phyloP scores from a whole-genome alignment of 208 protist genomes.

The Acanthamoeba sp. region DNA sequence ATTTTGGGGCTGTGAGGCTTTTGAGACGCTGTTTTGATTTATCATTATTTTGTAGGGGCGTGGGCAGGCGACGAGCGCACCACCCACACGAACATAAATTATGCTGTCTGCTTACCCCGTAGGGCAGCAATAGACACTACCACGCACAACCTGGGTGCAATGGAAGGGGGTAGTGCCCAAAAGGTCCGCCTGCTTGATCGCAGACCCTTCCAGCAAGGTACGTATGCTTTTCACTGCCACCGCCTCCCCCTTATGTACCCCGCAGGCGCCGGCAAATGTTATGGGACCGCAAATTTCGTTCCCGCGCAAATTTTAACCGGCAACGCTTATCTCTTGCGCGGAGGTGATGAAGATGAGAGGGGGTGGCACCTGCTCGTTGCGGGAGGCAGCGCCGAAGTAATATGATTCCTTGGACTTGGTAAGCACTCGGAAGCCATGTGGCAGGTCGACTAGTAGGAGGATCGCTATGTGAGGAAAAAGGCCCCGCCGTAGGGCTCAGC shows the following conservation, averaged over 20 bases:
- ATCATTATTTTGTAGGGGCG: not conserved
- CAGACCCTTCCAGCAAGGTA: conserved; percentile 52
- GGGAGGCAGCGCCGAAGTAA: not conserved
- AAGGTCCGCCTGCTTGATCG: conserved; percentile 37
- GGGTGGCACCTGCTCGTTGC: conserved; percentile 17
- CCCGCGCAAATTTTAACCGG: not conserved
- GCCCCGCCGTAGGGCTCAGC: not conserved
- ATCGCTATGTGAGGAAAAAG: not conserved
- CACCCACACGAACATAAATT: conserved; percentile 44
- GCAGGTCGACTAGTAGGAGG: not conserved
- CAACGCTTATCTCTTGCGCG: no score
- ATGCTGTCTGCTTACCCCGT: conserved; percentile 44
- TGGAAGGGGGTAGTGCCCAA: conserved; percentile 27
- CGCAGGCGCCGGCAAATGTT: not conserved
- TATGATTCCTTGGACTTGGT: conserved; percentile 30
- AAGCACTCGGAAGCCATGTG: conserved; percentile 15
- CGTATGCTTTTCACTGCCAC: not conserved
- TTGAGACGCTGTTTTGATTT: no score
- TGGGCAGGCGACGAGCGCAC: conserved; percentile 59
- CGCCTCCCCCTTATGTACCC: not conserved
- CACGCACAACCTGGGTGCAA: conserved; percentile 36
- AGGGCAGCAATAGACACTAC: conserved; percentile 37
- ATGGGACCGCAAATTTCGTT: not conserved
- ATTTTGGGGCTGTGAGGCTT: no score
- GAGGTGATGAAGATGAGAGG: not conserved